A percentile compares a stretch with the other conserved stretches of the same genome.
Conservation (phyloP, 23 red algal species). For the Gracilaria gracilis region DNA sequence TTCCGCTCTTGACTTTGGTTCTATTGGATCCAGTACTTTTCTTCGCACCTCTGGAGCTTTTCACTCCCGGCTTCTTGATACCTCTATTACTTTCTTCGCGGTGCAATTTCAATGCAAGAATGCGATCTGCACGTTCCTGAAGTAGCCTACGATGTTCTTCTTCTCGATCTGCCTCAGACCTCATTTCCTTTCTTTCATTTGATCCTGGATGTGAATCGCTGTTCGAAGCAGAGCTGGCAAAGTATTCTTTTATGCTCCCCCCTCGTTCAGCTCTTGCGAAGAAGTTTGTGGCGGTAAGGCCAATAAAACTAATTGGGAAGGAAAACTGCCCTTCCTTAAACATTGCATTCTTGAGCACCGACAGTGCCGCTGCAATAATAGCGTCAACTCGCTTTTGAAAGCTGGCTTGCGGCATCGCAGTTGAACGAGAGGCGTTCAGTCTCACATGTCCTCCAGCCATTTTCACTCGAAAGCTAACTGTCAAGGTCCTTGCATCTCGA, state of each 20-base stretch:
- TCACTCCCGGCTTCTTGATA: constrained; percentile 16
- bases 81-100: constrained; percentile 52
- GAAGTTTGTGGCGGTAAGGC: constrained; percentile 67
- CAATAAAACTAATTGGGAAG: constrained; percentile 73
- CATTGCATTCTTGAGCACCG: constrained; percentile 25
- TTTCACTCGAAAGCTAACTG: constrained; percentile 57
- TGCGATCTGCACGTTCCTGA: constrained; percentile 56
- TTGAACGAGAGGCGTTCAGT: constrained; percentile 46
- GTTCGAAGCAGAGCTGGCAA: background rate
- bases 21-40: background rate
- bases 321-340: constrained; percentile 39
- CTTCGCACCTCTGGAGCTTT: background rate
- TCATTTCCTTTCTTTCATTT: background rate
- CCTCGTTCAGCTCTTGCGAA: constrained; percentile 2
- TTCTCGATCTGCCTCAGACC: constrained; percentile 23
- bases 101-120: constrained; percentile 55
- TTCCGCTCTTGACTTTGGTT: background rate
- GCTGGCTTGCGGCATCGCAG: constrained; percentile 50
- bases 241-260: constrained; percentile 38
- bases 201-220: background rate
- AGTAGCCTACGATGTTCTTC: constrained; percentile 38
- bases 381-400: constrained; percentile 7
- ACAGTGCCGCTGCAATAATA: constrained; percentile 35
- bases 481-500: constrained; percentile 54
- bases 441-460: background rate